A percentile compares a stretch with the other conserved stretches of the same genome.
Evolutionary conservation across 2,329 filamentous ascomycete species (phyloP).

Genomic region (Zarea fungicola): DNA sequence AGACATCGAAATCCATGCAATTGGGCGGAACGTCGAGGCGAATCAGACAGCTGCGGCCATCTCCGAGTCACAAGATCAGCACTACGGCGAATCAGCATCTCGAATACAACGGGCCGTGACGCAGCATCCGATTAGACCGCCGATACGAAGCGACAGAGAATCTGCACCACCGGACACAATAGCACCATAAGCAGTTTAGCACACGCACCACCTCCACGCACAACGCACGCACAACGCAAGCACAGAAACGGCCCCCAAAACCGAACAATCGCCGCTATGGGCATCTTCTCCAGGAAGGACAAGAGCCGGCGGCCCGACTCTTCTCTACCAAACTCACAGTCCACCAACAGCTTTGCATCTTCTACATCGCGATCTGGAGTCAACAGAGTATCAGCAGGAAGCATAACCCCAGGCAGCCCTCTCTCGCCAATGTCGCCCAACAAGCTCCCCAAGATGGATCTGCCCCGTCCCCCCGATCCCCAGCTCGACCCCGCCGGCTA

Average conservation of each 20-base stretch:
- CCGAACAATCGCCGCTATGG: constrained; percentile 36
- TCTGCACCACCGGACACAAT: constrained; percentile 3
- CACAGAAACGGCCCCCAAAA: neutral
- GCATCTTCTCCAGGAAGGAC: constrained; percentile 52
- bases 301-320: constrained; percentile 41
- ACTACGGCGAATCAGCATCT: constrained; percentile 10
- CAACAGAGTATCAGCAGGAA: constrained; percentile 49
- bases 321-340: constrained; percentile 39
- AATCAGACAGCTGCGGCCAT: constrained; percentile 3
- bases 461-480: constrained; percentile 83
- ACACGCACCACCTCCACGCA: no score
- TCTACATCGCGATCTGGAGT: constrained; percentile 41
- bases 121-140: constrained; percentile 6
- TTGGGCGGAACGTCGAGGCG: constrained; percentile 4
- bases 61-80: constrained; percentile 13
- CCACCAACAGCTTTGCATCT: constrained; percentile 48
- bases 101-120: constrained; percentile 8
- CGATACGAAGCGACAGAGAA: constrained; percentile 1
- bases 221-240: neutral
- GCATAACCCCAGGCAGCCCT: constrained; percentile 42
- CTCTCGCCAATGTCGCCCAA: constrained; percentile 46
- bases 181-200: no score
- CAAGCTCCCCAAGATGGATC: constrained; percentile 67
- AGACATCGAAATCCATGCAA: neutral
- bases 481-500: constrained; percentile 84